Conservation (phyloP, 2,329 filamentous ascomycete species). For the Xylariales sp. region DNA sequence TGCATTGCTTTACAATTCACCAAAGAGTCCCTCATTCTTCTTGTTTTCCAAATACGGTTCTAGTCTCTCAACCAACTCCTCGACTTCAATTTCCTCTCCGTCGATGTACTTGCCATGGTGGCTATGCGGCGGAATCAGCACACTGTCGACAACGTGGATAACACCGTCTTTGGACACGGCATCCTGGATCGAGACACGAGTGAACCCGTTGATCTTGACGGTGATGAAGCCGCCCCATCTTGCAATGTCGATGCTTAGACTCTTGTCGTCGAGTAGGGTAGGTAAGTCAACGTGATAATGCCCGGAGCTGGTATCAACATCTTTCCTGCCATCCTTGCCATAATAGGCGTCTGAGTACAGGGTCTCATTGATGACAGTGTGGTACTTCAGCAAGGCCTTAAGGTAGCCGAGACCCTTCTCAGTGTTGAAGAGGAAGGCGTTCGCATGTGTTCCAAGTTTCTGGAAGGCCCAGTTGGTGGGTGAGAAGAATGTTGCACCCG, state of each 20-base stretch:
- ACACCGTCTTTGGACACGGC: constrained; percentile 74
- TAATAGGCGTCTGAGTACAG: constrained; percentile 79
- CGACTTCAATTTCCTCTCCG: constrained; percentile 49
- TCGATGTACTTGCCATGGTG: constrained; percentile 32
- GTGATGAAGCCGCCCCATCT: constrained; percentile 62
- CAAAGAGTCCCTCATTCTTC: neutral
- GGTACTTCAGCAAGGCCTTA: constrained; percentile 53
- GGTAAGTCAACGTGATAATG: constrained; percentile 67
- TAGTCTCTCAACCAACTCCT: constrained; percentile 55
- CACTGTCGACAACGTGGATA: constrained; percentile 67
- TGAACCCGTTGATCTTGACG: constrained; percentile 72
- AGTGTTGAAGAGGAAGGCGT: constrained; percentile 81
- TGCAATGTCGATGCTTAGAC: constrained; percentile 66
- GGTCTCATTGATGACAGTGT: constrained; percentile 29
- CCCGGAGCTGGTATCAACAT: constrained; percentile 32
- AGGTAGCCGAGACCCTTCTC: constrained; percentile 69
- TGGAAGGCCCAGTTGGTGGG: constrained; percentile 78
- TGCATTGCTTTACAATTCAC: constrained; percentile 5
- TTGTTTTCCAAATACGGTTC: constrained; percentile 17
- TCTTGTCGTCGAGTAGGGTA: constrained; percentile 63
- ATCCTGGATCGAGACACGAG: constrained; percentile 62
- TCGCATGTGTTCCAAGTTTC: constrained; percentile 65
- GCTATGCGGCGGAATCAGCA: constrained; percentile 72
- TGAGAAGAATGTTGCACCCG: constrained; percentile 74
- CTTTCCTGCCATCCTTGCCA: constrained; percentile 31